Evolutionary conservation across 2,329 filamentous ascomycete species (phyloP), one percentile per base, ranked within the genome.

Genomic region (Purpureocillium takamizusanense): DNA sequence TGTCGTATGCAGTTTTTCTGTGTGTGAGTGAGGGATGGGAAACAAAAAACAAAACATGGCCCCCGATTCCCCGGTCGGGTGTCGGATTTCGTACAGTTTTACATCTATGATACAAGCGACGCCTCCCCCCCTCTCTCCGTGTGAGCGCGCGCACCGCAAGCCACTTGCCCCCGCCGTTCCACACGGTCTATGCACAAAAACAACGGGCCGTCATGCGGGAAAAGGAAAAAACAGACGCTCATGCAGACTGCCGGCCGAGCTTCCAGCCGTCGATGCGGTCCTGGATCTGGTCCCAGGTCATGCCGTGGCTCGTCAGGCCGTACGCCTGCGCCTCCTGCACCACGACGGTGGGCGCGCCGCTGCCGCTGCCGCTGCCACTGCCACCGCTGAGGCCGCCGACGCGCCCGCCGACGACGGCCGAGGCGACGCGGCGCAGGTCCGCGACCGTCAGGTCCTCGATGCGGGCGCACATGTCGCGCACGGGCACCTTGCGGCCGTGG

Each of bases 341-440:
- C 33, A 98, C 90, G 17, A 98, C 88, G 0, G 92, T 98, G 4
- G 92, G 92, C 15, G 86, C 83, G 12, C 92, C 92, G 45, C 80
- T 92, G 3, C 92, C 90, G 1, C 67, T 57, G 1, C 90, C 92
- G 0, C 66, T 56, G 58, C 95, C 97, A 45, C 75, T n/a, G 3
- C 92, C 90, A 1, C 67, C 57, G 1, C 90, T 90, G 0, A 66
- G 57, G 58, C 95, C 97, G 45, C 75, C 55, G 4, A 94, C 81
- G 46, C 77, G 58, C 1, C 92, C 92, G 33, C 82, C 77, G 39
- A 95, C 79, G 8, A 98, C 81, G 49, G 78, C 68, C 48, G 69
- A 70, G 5, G 92, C 92, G 4, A 97, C 90, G 35, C 87, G 72
- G 25, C 86, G 72, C 46, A 98, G 66, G 59, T 98, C 92, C 9